phyloP scores from a whole-genome alignment of 148 eudicot genomes.

The Silene uniflora region DNA sequence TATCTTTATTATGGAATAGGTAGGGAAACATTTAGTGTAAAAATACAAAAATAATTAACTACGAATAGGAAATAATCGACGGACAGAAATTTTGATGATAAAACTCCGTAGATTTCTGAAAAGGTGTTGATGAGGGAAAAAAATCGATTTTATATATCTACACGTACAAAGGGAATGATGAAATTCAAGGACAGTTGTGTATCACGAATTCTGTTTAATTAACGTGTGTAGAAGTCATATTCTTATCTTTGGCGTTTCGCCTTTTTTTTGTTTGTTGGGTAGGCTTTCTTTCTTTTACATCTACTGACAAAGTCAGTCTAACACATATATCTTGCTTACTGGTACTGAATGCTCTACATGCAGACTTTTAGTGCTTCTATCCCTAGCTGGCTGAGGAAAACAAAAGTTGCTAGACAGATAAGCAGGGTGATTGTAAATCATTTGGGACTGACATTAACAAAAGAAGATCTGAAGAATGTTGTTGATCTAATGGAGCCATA shows the following conservation, averaged over 20 bases:
- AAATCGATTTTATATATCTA: not conserved
- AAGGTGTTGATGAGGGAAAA: not conserved
- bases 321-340: slow-evolving; percentile 3
- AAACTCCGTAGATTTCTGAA: not conserved
- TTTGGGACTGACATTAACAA: slow-evolving; percentile 77
- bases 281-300: not conserved
- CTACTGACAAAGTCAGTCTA: not conserved
- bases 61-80: not conserved
- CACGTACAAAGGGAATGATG: not conserved
- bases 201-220: not conserved
- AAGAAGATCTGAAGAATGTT: slow-evolving; percentile 69
- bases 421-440: slow-evolving; percentile 73
- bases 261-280: not conserved
- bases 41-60: not conserved
- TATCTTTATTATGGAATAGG: not conserved
- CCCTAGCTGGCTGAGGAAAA: slow-evolving; percentile 75
- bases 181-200: not conserved
- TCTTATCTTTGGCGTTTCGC: not conserved
- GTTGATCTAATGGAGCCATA: slow-evolving; percentile 94
- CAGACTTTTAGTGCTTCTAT: slow-evolving; percentile 63
- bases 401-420: slow-evolving; percentile 47
- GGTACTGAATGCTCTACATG: slow-evolving; percentile 16
- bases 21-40: not conserved
- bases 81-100: not conserved
- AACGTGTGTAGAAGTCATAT: not conserved